Evolutionary conservation across 495 filamentous ascomycete species (phyloP), one percentile per base, ranked within the genome.

Genomic region (Penicillium angulare): DNA sequence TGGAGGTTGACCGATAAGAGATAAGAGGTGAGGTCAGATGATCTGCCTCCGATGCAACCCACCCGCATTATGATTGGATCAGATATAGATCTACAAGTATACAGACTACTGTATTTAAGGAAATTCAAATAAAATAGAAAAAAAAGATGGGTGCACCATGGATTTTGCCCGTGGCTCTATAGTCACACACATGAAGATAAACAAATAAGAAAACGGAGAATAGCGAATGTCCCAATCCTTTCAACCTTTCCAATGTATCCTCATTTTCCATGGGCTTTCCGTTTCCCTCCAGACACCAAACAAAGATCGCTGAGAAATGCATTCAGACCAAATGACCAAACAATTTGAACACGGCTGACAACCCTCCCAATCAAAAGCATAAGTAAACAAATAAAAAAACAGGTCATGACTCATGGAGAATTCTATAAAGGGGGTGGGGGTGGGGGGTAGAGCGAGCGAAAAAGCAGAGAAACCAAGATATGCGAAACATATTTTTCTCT

Each of bases 231-330:
- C 16, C 56, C 52, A 39, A 52, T 43, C 18, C 47, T 31, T 43
- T 47, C 55, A 42, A 43, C 33, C 51, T 45, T 47, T 52, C 43
- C 38, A 40, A 39, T n/a, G n/a, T 35, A 35, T 35, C 36, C 49
- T 53, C 55, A 45, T 55, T 60, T 57, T 50, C 66, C 51, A 57
- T 56, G 59, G 40, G 36, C 57, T 60, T 64, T 59, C 43, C 43
- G 35, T 43, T 52, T 47, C 46, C 54, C 22, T 53, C 59, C 59
- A 59, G 52, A 65, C 55, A 65, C 61, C 61, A 61, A 56, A 50
- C 44, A 52, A 55, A 56, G 52, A 53, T 59, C 69, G 69, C 71
- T 69, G 64, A 72, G 61, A 72, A 72, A 74, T 74, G 71, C 71
- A 67, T 58, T 35, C 43, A 56, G 42, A 56, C 35, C 4, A 65